Evolutionary conservation across 805 yeast species (phyloP), one percentile per base, ranked within the genome.

Genomic region (Ogataea nitratoaversa): DNA sequence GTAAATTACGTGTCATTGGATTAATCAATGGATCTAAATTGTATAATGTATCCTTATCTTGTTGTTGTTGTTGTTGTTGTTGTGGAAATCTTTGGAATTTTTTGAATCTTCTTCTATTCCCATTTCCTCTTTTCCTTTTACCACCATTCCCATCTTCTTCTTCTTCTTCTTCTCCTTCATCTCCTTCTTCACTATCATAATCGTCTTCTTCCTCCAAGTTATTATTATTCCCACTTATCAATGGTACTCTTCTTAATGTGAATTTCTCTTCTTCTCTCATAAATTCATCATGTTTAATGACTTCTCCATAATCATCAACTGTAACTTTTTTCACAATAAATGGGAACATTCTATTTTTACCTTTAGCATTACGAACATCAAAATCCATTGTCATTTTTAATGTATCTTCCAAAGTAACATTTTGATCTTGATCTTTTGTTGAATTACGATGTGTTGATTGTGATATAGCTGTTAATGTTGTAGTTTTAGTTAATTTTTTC

Each of bases 261-360:
- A 65, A 67, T 40, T 60, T 65, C 39, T 71, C 76, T 37, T 76
- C 81, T 25, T 70, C 77, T 41, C 73, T 65, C 24, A 69, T 72
- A 53, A 81, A 84, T 50, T 82, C 83, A 29, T 78, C 75, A 32
- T 73, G 72, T 46, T 82, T 80, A 17, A 90, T 79, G 2, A 81
- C 63, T 41, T 78, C 82, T 23, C 99, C 99, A 59, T 91, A 93
- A 49, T 91, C 97, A 56, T 93, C 98, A 34, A 72, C 66, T 48
- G 84, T 78, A 19, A 74, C 66, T 50, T 77, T 76, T 23, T 70
- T 73, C 1, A 75, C 72, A 29, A 76, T 65, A 50, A 68, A 84
- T 11, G 96, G 98, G 55, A 91, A 93, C 85, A 84, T 82, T 32
- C 71, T 76, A 59, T 68, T 71, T 61, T 56, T 74, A 60, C 68